A percentile compares a stretch with the other conserved stretches of the same genome.
phyloP scores from a whole-genome alignment of 2,329 filamentous ascomycete species.

The Stemphylium beticola region DNA sequence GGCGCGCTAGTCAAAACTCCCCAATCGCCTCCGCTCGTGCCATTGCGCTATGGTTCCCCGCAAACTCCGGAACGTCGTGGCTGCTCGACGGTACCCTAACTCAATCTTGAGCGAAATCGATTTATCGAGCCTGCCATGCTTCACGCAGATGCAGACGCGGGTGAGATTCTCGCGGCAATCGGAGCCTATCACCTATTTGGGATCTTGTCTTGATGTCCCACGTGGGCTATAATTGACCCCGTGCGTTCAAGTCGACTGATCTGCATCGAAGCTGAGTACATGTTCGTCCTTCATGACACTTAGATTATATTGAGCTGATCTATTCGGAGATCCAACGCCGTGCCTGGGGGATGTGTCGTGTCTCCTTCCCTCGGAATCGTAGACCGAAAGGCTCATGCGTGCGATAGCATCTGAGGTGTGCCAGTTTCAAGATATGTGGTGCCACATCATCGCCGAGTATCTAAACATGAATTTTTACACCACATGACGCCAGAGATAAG shows the following conservation, averaged over 20 bases:
- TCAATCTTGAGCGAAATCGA: neutral
- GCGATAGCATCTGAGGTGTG: neutral
- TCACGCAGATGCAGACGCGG: neutral
- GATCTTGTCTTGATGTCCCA: conserved; percentile 4
- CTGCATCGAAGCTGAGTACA: conserved; percentile 13
- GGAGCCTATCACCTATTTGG: conserved; percentile 1
- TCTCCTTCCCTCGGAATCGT: neutral
- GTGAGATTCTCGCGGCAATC: conserved; percentile 4
- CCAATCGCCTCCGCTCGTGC: conserved; percentile 6
- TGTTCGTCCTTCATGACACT: conserved; percentile 19
- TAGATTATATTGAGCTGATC: conserved; percentile 4
- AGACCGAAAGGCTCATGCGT: neutral
- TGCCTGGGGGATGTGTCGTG: neutral
- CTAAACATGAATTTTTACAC: neutral
- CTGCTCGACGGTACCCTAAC: conserved; percentile 18
- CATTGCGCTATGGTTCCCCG: conserved; percentile 41
- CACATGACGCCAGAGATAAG: neutral
- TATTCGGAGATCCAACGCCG: neutral
- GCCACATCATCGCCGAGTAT: neutral
- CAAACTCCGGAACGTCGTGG: conserved; percentile 35
- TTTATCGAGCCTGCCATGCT: conserved; percentile 18
- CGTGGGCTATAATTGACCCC: conserved; percentile 9
- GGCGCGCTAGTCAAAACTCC: conserved; percentile 17
- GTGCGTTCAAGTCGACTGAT: neutral
- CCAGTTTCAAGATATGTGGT: conserved; percentile 1